Base-by-base conservation (phyloP, 2,329 filamentous ascomycete species). In the Penicillium sp. region DNA sequence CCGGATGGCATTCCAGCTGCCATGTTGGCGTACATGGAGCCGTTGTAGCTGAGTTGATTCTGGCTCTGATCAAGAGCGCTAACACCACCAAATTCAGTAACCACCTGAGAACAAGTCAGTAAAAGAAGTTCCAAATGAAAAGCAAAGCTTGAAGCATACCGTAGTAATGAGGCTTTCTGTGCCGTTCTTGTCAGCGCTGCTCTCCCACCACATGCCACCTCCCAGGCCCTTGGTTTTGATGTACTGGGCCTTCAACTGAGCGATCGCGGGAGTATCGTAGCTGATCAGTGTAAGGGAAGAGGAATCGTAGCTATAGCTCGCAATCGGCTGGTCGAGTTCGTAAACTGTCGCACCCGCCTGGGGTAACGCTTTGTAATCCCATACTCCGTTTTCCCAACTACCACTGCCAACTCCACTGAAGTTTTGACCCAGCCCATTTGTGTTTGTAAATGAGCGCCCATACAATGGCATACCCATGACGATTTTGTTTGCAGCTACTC, bases 141-240 rank as follows among this genome's bases (percentile, higher is more conserved):
- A 16, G 39, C 1, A 9, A 49, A 13, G 6, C 3, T 51, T 14
- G 1, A 21, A 21, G 19, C 70, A 55, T 61, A 76, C 74, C 35
- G 82, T 87, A 7, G 74, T 77, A 54, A 93, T 91, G 69, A 97
- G 71, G 65, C 90, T 93, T 0, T 81, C 78, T 14, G 73, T 74
- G 0, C 86, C 87, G 3, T 75, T 70, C 69, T 87, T 87, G 72
- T 97, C 93, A 1, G 85, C 87, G 68, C 89, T 93, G 66, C 86
- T 90, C 78, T 97, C 93, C 90, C 90, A 96, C 91, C 91, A 98
- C 93, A 98, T 97, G n/a, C 84, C 91, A 19, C 93, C 93, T 1
- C 92, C 93, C 0, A 97, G 82, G 0, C 84, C 80, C 46, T 82
- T 78, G 21, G 83, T 72, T 68, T 81, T 83, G 69, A 97, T 84